Evolutionary conservation across 495 filamentous ascomycete genomes (phyloP).

Genomic region (Penicillium coprophilum): DNA sequence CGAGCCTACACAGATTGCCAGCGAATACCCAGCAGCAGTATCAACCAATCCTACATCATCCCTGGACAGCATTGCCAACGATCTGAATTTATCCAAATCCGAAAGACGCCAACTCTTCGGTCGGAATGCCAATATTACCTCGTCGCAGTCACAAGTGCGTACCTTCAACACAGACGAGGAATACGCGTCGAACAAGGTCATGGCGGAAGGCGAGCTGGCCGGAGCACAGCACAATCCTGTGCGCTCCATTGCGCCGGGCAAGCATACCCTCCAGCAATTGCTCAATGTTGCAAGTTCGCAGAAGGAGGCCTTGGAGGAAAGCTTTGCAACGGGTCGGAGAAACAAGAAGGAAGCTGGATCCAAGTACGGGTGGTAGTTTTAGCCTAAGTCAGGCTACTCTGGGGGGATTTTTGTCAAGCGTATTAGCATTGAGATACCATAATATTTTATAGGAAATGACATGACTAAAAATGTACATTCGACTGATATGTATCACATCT

Average conservation of each 20-base stretch:
- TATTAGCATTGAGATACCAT: conserved; percentile 20
- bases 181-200: conserved; percentile 75
- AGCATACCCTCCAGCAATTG: conserved; percentile 83
- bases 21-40: conserved; percentile 25
- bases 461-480: conserved; percentile 5
- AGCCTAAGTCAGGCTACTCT: conserved; percentile 1
- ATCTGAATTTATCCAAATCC: conserved; percentile 70
- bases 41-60: conserved; percentile 18
- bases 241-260: conserved; percentile 78
- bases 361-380: conserved; percentile 74
- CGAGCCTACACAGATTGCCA: conserved; percentile 14
- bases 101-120: conserved; percentile 82
- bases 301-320: conserved; percentile 82
- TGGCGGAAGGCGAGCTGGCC: conserved; percentile 53
- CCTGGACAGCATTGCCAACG: conserved; percentile 64
- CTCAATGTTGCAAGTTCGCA: conserved; percentile 77
- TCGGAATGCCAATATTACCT: conserved; percentile 42
- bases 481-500: conserved; percentile 2
- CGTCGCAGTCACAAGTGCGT: conserved; percentile 52
- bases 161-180: conserved; percentile 85
- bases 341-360: conserved; percentile 77
- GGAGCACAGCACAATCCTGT: conserved; percentile 76
- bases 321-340: conserved; percentile 71
- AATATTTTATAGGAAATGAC: conserved; percentile 1
- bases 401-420: conserved; percentile 4